Evolutionary conservation across 805 yeast genomes (phyloP), one percentile per base, ranked within the genome.

Genomic region (Metschnikowia anglica): DNA sequence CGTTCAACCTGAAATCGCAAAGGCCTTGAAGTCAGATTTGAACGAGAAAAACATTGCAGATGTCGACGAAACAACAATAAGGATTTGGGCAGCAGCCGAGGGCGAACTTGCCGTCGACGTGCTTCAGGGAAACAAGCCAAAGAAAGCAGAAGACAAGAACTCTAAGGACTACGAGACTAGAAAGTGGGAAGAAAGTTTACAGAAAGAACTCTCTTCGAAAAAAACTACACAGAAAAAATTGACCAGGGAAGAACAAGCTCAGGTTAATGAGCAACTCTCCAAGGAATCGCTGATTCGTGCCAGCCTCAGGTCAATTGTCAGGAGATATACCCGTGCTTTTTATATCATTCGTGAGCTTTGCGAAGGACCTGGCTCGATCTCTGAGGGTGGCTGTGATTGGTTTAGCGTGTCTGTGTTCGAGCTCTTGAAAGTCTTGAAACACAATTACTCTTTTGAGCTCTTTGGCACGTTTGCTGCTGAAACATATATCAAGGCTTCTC

Each of bases 141-240:
- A 70, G 56, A 63, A 64, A 25, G 68, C 65, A 4, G 79, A 80
- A 11, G 79, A 79, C 57, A 87, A 85, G 59, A 87, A 87, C 59
- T 68, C 87, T 1, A 89, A 83, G 58, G 96, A 89, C 55, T 88
- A 88, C 54, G 95, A 85, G 54, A 85, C 90, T 2, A 67, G 77
- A 46, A 81, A 87, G 60, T 91, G 98, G 98, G 99, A 93, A 59
- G 89, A 83, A 52, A 77, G 77, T 39, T 76, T 93, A 24, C 79
- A 91, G 54, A 80, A 80, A 49, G 91, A 88, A 56, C 70, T 89
- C 27, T 81, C 84, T 1, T 72, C 73, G 40, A 81, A 81, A 59
- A 73, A 76, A 48, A 55, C 56, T 34, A 52, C 58, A n/a, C 56
- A 57, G 8, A 81, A 75, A 62, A 85, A 85, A 56, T 68, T 83